Percentiles rank a stretch among this genome's conserved stretches.
These are phyloP conservation scores for Claviceps africana DNA, from an alignment of 2,329 filamentous ascomycete species.

Conservation along the genomic window DNA sequence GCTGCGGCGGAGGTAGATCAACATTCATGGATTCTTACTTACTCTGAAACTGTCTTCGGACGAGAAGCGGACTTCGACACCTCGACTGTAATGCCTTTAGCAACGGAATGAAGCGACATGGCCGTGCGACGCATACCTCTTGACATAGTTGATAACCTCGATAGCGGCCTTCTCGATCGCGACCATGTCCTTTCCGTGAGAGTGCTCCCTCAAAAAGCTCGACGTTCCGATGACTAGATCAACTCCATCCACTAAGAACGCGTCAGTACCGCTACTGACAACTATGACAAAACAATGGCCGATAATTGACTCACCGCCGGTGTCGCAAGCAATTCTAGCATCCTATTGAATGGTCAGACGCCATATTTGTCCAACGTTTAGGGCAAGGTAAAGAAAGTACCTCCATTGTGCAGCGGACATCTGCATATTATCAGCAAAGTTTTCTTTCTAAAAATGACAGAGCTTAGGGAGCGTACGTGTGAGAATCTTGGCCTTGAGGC, in stretches of 20 bases:
- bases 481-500: constrained; percentile 46
- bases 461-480: constrained; percentile 11
- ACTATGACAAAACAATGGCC: background rate
- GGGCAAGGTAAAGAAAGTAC: background rate
- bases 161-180: constrained; percentile 52
- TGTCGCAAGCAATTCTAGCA: constrained; percentile 2
- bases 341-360: background rate
- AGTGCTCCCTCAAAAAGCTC: constrained; percentile 69
- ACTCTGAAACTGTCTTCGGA: constrained; percentile 65
- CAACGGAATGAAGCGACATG: background rate
- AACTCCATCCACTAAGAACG: constrained; percentile 36
- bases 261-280: background rate
- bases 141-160: constrained; percentile 10
- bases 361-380: background rate
- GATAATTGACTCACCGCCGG: background rate
- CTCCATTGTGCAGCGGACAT: constrained; percentile 13
- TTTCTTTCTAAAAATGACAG: no score
- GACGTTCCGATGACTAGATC: constrained; percentile 55
- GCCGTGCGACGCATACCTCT: constrained; percentile 1
- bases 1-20: background rate
- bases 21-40: background rate
- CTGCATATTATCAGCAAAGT: background rate
- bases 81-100: background rate
- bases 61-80: constrained; percentile 27
- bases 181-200: constrained; percentile 79